Evolutionary conservation across 805 yeast species (phyloP).

Genomic region (Teunomyces barrocoloradensis): DNA sequence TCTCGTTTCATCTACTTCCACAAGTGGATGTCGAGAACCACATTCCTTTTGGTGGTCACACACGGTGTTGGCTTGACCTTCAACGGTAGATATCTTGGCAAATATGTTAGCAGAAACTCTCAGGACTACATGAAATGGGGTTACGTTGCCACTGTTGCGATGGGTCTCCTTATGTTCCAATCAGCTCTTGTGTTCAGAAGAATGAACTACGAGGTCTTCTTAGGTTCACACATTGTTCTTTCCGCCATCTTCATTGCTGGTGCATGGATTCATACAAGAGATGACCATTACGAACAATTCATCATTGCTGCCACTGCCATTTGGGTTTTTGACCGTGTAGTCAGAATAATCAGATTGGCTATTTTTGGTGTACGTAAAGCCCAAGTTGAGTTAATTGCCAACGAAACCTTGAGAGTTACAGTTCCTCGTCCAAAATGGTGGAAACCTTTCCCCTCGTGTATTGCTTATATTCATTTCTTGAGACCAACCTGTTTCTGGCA

Average conservation of each 20-base stretch:
- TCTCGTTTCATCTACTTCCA: constrained; percentile 63
- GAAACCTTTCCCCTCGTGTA: constrained; percentile 54
- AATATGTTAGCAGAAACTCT: constrained; percentile 29
- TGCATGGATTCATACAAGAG: constrained; percentile 52
- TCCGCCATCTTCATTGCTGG: constrained; percentile 47
- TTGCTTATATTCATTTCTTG: constrained; percentile 56
- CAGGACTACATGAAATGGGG: constrained; percentile 34
- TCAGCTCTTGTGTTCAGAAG: constrained; percentile 53
- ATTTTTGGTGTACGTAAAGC: constrained; percentile 40
- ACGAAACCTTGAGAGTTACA: constrained; percentile 47
- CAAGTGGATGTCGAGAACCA: constrained; percentile 59
- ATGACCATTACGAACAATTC: constrained; percentile 23
- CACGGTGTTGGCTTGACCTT: constrained; percentile 41
- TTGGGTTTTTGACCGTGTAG: constrained; percentile 39
- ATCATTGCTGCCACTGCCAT: constrained; percentile 31
- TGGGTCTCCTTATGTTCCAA: constrained; percentile 46
- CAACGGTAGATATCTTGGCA: constrained; percentile 34
- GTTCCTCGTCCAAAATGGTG: constrained; percentile 49
- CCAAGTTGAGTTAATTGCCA: constrained; percentile 35
- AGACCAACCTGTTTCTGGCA: constrained; percentile 58
- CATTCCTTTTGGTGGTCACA: constrained; percentile 47
- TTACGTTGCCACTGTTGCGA: constrained; percentile 27
- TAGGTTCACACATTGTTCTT: constrained; percentile 30
- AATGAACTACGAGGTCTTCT: constrained; percentile 51
- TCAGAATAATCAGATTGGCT: constrained; percentile 30